A percentile compares a stretch with the other conserved stretches of the same genome.
Conservation (phyloP, 768 basidiomycete species). For the Leccinum imitatum region DNA sequence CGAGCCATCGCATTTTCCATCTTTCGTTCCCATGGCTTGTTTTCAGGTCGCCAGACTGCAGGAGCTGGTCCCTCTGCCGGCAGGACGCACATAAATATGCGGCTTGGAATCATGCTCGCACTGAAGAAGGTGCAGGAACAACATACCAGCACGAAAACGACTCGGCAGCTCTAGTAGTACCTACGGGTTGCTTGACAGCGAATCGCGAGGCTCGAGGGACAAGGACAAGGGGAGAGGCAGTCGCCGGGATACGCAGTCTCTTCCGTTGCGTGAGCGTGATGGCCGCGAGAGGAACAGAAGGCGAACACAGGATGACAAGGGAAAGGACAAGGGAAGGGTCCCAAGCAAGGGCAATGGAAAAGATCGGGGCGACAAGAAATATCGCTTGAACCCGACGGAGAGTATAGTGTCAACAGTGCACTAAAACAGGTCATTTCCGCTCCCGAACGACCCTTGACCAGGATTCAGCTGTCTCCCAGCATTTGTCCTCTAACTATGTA, state of each 20-base stretch:
- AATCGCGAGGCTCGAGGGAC: conserved; percentile 24
- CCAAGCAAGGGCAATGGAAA: conserved; percentile 34
- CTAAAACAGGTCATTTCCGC: conserved; percentile 10
- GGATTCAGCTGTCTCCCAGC: conserved; percentile 18
- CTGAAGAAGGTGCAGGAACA: conserved; percentile 76
- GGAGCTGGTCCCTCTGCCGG: conserved; percentile 10
- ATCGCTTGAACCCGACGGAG: conserved; percentile 28
- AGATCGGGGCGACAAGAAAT: conserved; percentile 31
- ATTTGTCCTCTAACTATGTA: conserved; percentile 16
- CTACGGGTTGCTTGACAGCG: conserved; percentile 62
- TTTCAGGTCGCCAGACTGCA: conserved; percentile 17
- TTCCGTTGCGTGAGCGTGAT: conserved; percentile 20
- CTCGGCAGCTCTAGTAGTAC: conserved; percentile 63
- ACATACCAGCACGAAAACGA: conserved; percentile 76
- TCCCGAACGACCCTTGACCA: conserved; percentile 9
- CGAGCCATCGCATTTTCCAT: conserved; percentile 78
- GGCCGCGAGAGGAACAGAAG: conserved; percentile 25
- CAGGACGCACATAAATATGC: conserved; percentile 29
- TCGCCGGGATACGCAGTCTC: conserved; percentile 7
- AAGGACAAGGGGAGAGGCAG: conserved; percentile 2
- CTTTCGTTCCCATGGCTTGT: conserved; percentile 55
- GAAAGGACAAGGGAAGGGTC: conserved; percentile 20
- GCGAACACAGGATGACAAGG: conserved; percentile 12
- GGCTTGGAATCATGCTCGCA: conserved; percentile 57
- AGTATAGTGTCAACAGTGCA: conserved; percentile 21